Percentiles rank a stretch among this genome's conserved stretches.
Conservation (phyloP, 208 protist genomes). For the Wallacemonas sp. region DNA sequence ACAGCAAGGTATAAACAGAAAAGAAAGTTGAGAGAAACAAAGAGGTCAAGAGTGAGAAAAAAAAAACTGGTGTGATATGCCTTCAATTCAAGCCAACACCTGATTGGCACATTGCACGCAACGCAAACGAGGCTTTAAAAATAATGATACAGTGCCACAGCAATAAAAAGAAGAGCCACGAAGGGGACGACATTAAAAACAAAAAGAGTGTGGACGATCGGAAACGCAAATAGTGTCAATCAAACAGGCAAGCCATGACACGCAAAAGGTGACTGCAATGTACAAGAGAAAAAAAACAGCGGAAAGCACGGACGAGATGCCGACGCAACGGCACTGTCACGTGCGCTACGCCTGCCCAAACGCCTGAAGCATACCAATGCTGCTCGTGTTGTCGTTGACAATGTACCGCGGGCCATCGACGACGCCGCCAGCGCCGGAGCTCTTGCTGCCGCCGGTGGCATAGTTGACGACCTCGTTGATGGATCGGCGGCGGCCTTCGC, state of each 20-base stretch:
- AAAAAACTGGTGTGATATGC: too few relatives aligned
- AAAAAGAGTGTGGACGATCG: too few relatives aligned
- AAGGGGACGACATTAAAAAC: too few relatives aligned
- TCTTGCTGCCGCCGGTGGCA: conserved; percentile 13
- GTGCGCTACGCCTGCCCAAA: conserved; percentile 65
- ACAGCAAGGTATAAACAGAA: too few relatives aligned
- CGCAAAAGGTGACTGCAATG: neutral
- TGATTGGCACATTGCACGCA: conserved; percentile 11
- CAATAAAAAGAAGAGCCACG: neutral
- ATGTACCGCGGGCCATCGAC: conserved; percentile 53
- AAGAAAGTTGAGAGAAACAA: too few relatives aligned
- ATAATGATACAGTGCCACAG: conserved; percentile 8
- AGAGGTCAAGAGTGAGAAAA: too few relatives aligned
- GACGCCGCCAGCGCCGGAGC: conserved; percentile 26
- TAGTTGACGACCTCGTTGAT: conserved; percentile 12
- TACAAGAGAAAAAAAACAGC: conserved; percentile 15
- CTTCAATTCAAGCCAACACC: too few relatives aligned
- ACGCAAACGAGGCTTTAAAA: conserved; percentile 19
- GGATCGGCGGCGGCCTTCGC: conserved; percentile 8
- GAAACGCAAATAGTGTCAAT: too few relatives aligned
- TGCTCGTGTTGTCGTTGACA: conserved; percentile 83
- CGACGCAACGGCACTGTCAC: neutral
- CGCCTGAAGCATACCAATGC: conserved; percentile 85
- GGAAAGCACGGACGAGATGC: conserved; percentile 5
- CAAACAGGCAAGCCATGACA: too few relatives aligned